Percentiles rank a stretch among this genome's conserved stretches.
These are phyloP conservation scores for Fusarium staphyleae DNA, from an alignment of 2,329 filamentous ascomycete species.

Conservation along the genomic window DNA sequence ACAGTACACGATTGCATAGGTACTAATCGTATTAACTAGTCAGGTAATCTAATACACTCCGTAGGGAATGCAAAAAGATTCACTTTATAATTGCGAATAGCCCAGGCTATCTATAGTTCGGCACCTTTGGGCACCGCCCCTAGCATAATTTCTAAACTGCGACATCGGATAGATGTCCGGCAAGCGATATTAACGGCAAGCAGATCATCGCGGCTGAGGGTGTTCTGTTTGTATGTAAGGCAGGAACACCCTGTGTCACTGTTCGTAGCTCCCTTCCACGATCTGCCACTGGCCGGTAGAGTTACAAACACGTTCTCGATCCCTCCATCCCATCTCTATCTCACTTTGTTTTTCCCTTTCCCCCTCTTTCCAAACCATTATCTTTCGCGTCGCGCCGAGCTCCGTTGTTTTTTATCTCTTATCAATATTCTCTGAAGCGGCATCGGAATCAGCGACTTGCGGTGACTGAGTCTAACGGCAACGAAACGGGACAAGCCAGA, in stretches of 20 bases:
- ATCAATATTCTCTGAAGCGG: not conserved
- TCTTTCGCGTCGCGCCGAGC: constrained; percentile 1
- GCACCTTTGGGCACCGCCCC: constrained; percentile 1
- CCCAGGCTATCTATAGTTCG: constrained; percentile 6
- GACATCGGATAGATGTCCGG: constrained; percentile 2
- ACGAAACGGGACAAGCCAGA: constrained; percentile 1
- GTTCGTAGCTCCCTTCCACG: not conserved
- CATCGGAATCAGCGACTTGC: constrained; percentile 18
- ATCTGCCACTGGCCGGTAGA: constrained; percentile 7
- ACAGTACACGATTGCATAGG: not conserved
- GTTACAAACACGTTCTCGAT: constrained; percentile 4
- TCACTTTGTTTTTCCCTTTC: constrained; percentile 5
- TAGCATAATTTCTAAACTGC: not conserved
- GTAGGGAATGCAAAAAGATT: not conserved
- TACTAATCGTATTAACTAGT: too few relatives aligned
- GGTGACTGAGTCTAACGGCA: constrained; percentile 10
- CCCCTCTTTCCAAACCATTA: constrained; percentile 14
- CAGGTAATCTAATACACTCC: too few relatives aligned
- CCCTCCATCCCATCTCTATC: constrained; percentile 15
- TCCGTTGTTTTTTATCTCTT: not conserved
- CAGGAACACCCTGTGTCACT: not conserved
- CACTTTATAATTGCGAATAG: constrained; percentile 13
- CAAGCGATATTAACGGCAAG: not conserved
- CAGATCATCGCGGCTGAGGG: too few relatives aligned
- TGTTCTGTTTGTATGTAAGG: too few relatives aligned